phyloP scores from a whole-genome alignment of 352 stramenopile species.

The Aphanomyces euteiches region DNA sequence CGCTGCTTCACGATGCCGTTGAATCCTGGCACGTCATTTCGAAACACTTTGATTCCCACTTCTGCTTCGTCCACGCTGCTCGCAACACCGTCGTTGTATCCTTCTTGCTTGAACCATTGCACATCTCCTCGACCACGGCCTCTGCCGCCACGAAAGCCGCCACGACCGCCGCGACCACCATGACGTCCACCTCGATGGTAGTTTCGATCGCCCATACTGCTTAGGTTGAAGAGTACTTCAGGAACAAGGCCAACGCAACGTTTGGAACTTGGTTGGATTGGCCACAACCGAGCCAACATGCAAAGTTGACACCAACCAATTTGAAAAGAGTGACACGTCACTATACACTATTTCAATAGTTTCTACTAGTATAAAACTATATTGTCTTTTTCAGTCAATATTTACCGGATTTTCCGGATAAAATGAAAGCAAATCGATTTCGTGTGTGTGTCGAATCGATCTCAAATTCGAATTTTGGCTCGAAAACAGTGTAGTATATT shows the following conservation, averaged over 20 bases:
- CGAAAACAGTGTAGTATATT: too few relatives aligned
- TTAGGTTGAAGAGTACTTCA: neutral
- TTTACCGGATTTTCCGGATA: too few relatives aligned
- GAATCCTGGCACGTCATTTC: conserved; percentile 66
- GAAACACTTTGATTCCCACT: conserved; percentile 70
- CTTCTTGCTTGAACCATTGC: conserved; percentile 48
- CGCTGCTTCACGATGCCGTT: conserved; percentile 85
- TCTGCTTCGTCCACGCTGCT: conserved; percentile 71
- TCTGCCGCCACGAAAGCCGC: conserved; percentile 29
- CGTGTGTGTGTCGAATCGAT: too few relatives aligned
- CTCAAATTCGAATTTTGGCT: too few relatives aligned
- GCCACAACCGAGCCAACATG: conserved; percentile 12
- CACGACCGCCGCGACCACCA: conserved; percentile 31
- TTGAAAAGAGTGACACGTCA: neutral
- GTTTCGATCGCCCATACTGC: neutral
- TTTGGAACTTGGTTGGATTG: neutral
- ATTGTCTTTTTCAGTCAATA: too few relatives aligned
- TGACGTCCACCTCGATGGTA: conserved; percentile 33
- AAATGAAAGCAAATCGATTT: too few relatives aligned
- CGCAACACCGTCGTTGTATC: conserved; percentile 71
- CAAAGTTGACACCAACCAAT: conserved; percentile 15
- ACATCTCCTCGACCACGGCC: conserved; percentile 30
- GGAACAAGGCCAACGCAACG: neutral
- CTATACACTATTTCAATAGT: conserved; percentile 5
- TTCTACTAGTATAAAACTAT: too few relatives aligned